Evolutionary conservation across 495 filamentous ascomycete species (phyloP), one percentile per base, ranked within the genome.

Genomic region (Penicillium macrosclerotiorum): DNA sequence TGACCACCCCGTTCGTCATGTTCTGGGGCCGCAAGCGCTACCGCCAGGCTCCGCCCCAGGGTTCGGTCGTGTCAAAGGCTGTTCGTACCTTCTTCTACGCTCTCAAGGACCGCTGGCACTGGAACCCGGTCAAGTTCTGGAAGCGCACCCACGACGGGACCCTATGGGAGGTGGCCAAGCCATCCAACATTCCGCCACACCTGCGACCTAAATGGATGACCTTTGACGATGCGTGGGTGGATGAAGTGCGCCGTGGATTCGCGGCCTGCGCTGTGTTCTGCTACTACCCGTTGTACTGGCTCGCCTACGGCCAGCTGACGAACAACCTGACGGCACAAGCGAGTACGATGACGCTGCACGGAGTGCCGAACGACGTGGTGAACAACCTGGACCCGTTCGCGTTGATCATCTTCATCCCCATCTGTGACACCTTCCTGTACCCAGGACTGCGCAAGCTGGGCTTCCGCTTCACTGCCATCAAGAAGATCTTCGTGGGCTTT

Each of bases 211-310:
- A 57, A 8, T 86, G 83, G 83, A 85, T 86, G 81, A 81, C 77
- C 16, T 89, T 88, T 42, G 81, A 87, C 51, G 85, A 89, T 52
- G 74, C 75, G 30, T 88, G 81, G 81, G 84, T 86, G 12, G 82
- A 85, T 48, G 81, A 88, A 57, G 79, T 90, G 1, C 68, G 71
- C 39, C 76, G 86, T 63, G 84, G 84, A 17, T 75, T 87, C 32
- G 71, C 74, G 31, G 86, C 85, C 25, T 89, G 86, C 69, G 73
- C 69, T 8, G 84, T 88, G 48, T 77, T 76, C 66, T 74, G 74
- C 55, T 86, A 82, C 66, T 78, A 72, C 45, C 84, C 84, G 14
- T 69, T 88, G 45, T 86, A 85, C 67, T 84, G 63, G 69, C 68
- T 88, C 25, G 67, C 75, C n/a, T 79, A 80, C 45, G 67, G 67